A percentile compares a stretch with the other conserved stretches of the same genome.
Evolutionary conservation across 352 stramenopile genomes (phyloP).

Genomic region (Achlya hypogyna): DNA sequence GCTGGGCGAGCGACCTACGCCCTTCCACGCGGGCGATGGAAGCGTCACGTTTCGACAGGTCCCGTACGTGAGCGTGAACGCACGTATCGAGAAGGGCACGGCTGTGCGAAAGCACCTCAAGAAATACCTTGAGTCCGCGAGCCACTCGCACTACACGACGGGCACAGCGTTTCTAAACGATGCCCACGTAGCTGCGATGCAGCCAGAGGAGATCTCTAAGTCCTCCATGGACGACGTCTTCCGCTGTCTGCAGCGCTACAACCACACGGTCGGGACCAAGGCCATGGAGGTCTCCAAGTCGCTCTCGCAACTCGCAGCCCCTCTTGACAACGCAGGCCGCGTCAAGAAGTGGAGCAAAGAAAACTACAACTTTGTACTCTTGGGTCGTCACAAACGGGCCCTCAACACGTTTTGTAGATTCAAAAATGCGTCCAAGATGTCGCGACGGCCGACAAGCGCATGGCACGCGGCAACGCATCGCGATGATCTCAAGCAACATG

Average conservation of each 20-base stretch:
- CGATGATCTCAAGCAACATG: not conserved
- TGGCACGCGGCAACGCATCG: constrained; percentile 18
- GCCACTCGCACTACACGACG: constrained; percentile 66
- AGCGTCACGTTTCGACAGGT: constrained; percentile 28
- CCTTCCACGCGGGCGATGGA: constrained; percentile 34
- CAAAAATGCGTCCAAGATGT: constrained; percentile 70
- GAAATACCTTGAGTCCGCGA: constrained; percentile 76
- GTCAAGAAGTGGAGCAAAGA: constrained; percentile 66
- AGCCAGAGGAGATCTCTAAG: constrained; percentile 72
- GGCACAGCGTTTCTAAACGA: constrained; percentile 73
- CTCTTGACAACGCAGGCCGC: constrained; percentile 64
- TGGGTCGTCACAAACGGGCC: not conserved
- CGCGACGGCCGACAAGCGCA: constrained; percentile 55
- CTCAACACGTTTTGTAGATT: not conserved
- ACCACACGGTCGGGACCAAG: constrained; percentile 66
- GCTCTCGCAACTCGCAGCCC: constrained; percentile 63
- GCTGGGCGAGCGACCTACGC: constrained; percentile 62
- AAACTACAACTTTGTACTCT: constrained; percentile 59
- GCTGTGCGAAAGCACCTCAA: constrained; percentile 74
- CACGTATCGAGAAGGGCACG: constrained; percentile 70
- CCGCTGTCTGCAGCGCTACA: constrained; percentile 66
- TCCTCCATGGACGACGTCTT: constrained; percentile 76
- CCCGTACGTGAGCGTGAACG: constrained; percentile 66
- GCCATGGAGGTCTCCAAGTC: constrained; percentile 67
- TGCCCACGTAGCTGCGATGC: constrained; percentile 58